Evolutionary conservation across 2,329 filamentous ascomycete genomes (phyloP), one percentile per base, ranked within the genome.

Genomic region (Apiospora marii): DNA sequence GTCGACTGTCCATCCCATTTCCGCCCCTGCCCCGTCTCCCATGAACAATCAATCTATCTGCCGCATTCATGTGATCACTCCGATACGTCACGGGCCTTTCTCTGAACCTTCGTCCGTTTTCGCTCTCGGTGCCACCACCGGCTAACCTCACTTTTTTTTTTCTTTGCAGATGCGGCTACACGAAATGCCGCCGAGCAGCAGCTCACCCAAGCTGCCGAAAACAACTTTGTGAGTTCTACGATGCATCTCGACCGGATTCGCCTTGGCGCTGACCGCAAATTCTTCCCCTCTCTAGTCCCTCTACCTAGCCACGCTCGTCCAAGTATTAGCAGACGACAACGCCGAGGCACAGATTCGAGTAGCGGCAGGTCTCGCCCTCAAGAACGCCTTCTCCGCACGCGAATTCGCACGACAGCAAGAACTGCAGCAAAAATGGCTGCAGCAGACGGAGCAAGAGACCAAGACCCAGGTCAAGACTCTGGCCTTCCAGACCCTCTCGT

Each of bases 381-480:
- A 99, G 87, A 99, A 99, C 89, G 93, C 96, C 80, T 98, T 99
- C 87, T 94, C 94, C 81, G 94, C 95, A 80, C 93, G 96, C 88
- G 96, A 99, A 84, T 92, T 92, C 80, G 87, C 91, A 80, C 93
- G 95, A 81, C 92, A 98, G 85, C 92, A 94, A 81, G 93, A 97
- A 82, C 91, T 98, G 73, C 96, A 98, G 86, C 89, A 91, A 81
- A 95, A 97, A 92, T 99, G 96, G 96, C 87, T 96, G 75, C 90
- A 92, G 82, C 91, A 93, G 81, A 92, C 96, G 77, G 93, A 94
- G 80, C 88, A 91, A 77, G 91, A 93, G 74, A 93, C 95, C 80
- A 98, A 98, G 90, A 88, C 87, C 75, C 91, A 92, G 81, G 94
- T 99, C 84, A 98, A 98, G 90, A 89, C 93, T 77, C 88, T 97